Conservation (phyloP, 257 asterid species). For the Ilex aquifolium region DNA sequence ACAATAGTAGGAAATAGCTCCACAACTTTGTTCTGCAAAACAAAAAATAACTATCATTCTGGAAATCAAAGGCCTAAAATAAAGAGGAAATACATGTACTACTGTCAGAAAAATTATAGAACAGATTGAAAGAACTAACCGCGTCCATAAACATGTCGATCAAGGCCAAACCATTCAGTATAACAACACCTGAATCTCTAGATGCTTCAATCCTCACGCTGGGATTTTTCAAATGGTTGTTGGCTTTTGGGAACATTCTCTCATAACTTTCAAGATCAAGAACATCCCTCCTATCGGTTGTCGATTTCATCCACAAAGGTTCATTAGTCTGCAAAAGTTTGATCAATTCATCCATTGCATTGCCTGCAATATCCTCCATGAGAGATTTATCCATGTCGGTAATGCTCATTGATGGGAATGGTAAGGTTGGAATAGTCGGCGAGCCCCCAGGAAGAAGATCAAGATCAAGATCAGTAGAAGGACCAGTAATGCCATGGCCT, state of each 20-base stretch:
- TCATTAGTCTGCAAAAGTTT: constrained; percentile 71
- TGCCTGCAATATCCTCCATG: constrained; percentile 69
- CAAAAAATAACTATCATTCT: constrained; percentile 1
- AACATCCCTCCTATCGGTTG: constrained; percentile 47
- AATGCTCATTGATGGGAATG: constrained; percentile 40
- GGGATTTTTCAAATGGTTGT: constrained; percentile 59
- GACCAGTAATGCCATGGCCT: constrained; percentile 52
- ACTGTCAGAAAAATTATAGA: no score
- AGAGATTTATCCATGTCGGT: constrained; percentile 81
- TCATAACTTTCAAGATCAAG: constrained; percentile 67
- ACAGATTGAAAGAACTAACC: constrained; percentile 33
- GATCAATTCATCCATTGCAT: constrained; percentile 76
- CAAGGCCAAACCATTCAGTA: constrained; percentile 62
- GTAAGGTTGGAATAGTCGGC: constrained; percentile 17
- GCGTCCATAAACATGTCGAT: constrained; percentile 76
- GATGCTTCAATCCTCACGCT: constrained; percentile 64
- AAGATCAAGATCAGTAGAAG: constrained; percentile 58
- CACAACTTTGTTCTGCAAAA: constrained; percentile 65
- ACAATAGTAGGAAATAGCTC: constrained; percentile 86
- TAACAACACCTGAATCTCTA: constrained; percentile 69
- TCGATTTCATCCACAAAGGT: constrained; percentile 73
- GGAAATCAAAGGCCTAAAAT: neutral
- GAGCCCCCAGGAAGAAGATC: constrained; percentile 82
- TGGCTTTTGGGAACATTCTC: constrained; percentile 49
- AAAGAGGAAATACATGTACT: no score